Base-by-base conservation (phyloP, 257 asterid genomes). In the Cynanchum wilfordii region DNA sequence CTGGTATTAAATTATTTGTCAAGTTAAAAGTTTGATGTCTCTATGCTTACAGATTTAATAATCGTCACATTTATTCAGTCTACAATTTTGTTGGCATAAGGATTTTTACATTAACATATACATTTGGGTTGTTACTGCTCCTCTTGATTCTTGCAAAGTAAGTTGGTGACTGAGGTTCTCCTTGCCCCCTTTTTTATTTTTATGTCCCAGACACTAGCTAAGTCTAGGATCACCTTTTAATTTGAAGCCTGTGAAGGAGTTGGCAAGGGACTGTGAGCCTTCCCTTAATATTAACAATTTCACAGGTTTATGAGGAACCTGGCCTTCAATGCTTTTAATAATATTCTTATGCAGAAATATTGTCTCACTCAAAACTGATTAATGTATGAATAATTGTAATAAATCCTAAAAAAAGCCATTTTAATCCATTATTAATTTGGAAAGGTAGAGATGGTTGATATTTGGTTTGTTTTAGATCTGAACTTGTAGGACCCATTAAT, bases 1-100 rank as follows among this genome's bases (percentile, higher is more conserved):
- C 98, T 73, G 99, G 99, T 93, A 84, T 70, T 70, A 17, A 45
- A 19, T 56, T 73, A 42, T 79, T 73, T 52, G 19, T 19, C 19
- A 10, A 9, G 16, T 56, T n/a, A 11, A 20, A 55, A 22, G 4
- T 55, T 7, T n/a, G 25, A 56, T 24, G 29, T 56, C 29, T 56
- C 25, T 56, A 56, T 56, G 11, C n/a, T 22, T 15, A 56, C 11
- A 25, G 55, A 22, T 49, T 55, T 5, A 20, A 15, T 33, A 36
- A 10, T 55, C 38, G 2, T 54, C 15, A 20, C 4, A 30, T n/a
- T 10, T 49, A 60, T 10, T 25, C 19, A 42, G 17, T 51, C 7
- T 49, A 16, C 30, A 8, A 27, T 50, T 25, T 50, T 22, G 16
- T 7, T 4, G 10, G 57, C 45, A 15, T 1, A 30, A 16, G 45